A percentile compares a stretch with the other conserved stretches of the same genome.
These are phyloP conservation scores for Brassica incana DNA, from an alignment of 345 rosid genomes.

Conservation along the genomic window DNA sequence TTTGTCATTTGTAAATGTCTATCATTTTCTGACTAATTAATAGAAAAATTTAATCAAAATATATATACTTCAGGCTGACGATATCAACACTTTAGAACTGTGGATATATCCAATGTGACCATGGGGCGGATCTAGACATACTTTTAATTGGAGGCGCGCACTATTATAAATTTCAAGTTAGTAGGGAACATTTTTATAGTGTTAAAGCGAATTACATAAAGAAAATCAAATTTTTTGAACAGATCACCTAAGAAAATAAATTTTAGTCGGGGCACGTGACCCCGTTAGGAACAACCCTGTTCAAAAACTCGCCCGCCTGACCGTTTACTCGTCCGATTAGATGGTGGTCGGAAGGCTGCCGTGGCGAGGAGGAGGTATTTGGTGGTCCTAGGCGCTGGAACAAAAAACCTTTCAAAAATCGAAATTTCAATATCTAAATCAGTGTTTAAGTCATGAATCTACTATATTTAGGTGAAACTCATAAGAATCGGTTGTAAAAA, in stretches of 20 bases:
- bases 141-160: too few relatives aligned
- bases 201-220: too few relatives aligned
- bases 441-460: neutral
- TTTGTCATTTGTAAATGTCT: neutral
- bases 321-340: neutral
- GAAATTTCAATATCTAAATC: neutral
- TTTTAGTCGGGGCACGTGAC: too few relatives aligned
- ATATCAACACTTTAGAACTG: neutral
- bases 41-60: neutral
- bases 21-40: neutral
- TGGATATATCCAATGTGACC: neutral
- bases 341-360: neutral
- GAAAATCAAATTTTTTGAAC: too few relatives aligned
- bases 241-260: too few relatives aligned
- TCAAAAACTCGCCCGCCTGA: too few relatives aligned
- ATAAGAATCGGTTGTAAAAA: neutral
- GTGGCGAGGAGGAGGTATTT: neutral
- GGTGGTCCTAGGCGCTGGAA: neutral
- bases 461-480: neutral
- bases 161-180: too few relatives aligned
- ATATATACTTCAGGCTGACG: neutral
- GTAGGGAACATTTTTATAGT: too few relatives aligned
- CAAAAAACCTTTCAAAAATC: neutral
- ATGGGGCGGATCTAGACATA: too few relatives aligned
- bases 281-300: too few relatives aligned